These are phyloP conservation scores for Straminergon stramineum DNA, from an alignment of 225 moss, liverwort and hornwort genomes.

Conservation along the genomic window DNA sequence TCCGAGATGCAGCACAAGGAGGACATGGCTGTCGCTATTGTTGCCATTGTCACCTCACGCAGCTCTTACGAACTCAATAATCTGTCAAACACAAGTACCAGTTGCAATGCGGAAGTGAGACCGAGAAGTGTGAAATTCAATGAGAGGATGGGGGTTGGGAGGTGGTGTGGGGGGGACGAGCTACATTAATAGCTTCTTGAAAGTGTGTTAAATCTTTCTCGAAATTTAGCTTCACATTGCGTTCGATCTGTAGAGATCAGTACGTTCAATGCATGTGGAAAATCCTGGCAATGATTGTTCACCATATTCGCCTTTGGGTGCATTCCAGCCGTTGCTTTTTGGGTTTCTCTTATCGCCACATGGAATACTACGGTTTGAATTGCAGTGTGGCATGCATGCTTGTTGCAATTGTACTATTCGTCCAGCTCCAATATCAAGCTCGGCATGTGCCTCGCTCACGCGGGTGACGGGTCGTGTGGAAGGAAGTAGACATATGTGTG, in stretches of 20 bases:
- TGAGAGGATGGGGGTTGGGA: too few relatives aligned
- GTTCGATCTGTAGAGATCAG: not conserved
- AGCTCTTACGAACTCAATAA: not conserved
- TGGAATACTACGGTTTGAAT: not conserved
- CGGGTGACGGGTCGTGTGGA: not conserved
- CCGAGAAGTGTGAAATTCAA: not conserved
- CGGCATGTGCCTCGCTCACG: not conserved
- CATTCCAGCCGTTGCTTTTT: not conserved
- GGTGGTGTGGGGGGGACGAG: too few relatives aligned
- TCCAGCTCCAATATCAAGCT: not conserved
- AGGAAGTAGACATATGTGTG: not conserved
- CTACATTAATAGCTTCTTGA: not conserved
- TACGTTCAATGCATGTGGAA: not conserved
- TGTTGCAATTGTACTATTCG: not conserved
- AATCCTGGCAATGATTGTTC: not conserved
- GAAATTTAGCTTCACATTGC: not conserved
- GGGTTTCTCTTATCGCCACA: not conserved
- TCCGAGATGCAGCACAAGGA: not conserved
- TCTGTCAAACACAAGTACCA: not conserved
- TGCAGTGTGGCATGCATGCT: not conserved
- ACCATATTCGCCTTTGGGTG: not conserved
- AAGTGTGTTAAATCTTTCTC: not conserved
- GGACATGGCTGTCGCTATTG: constrained; percentile 12
- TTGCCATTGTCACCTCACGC: not conserved
- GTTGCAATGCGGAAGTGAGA: not conserved